Evolutionary conservation across 306 rosid species (phyloP), one percentile per base, ranked within the genome.

Genomic region (Begonia fuchsioides): DNA sequence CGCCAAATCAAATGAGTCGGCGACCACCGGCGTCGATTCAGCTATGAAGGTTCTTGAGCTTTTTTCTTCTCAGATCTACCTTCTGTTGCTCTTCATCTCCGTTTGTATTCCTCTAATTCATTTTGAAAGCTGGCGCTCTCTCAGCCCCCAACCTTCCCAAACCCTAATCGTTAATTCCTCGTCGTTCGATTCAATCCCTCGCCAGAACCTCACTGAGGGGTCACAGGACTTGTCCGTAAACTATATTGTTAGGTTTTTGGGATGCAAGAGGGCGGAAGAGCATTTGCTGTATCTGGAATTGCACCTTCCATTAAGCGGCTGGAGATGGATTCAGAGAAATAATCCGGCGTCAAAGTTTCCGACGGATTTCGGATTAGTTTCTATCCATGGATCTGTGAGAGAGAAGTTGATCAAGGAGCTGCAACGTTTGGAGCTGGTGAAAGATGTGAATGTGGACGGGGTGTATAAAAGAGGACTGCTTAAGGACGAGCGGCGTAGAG

Each of bases 261-360:
- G 74, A 32, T 90, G 85, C 79, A 72, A 60, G 54, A 43, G 51
- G 41, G 74, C 82, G 52, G 70, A 73, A 12, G 72, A 64, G 43
- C 92, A 79, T 62, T 78, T 79, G 8, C 53, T 63, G 2, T 90
- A 90, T 56, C 74, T 90, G 20, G 63, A 72, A 47, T 73, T 72
- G 14, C 50, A 58, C 7, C 55, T 84, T 47, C 68, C 66, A 57
- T 77, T 68, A 49, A 54, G 49, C 12, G 85, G 85, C 11, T 90
- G 95, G 98, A 66, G 58, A 12, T 90, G 98, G 98, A 79, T 90
- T 77, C 79, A 74, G 50, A 67, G 98, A 55, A 68, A 67, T 32
- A 90, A 90, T 63, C 85, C 95, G 12, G 95, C 94, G 7, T 32
- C 78, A 11, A 65, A 66, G 51, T 90, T 54, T 53, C 98, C 92